phyloP scores from a whole-genome alignment of 2,329 filamentous ascomycete species.

The Calonectria hawksworthii region DNA sequence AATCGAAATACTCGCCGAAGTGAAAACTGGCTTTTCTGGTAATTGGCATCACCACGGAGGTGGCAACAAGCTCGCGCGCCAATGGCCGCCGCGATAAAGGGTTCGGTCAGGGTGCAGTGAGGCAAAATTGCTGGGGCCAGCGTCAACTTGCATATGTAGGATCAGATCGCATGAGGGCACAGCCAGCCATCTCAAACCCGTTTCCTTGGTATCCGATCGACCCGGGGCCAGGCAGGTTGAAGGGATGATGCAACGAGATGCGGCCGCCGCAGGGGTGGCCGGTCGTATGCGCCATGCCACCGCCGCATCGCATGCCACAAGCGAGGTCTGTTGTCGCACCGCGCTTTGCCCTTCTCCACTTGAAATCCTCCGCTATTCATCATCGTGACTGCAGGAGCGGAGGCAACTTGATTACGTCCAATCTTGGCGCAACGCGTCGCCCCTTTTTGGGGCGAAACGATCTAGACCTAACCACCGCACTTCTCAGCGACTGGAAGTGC shows the following conservation, averaged over 20 bases:
- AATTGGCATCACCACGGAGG: neutral
- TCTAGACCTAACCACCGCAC: neutral
- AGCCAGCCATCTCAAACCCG: neutral
- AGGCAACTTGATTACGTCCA: neutral
- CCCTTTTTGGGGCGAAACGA: neutral
- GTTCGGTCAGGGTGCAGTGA: neutral
- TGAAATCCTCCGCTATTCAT: neutral
- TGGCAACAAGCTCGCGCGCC: neutral
- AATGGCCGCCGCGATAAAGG: constrained; percentile 7
- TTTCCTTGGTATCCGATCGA: constrained; percentile 19
- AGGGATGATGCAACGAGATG: neutral
- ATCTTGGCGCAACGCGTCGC: neutral
- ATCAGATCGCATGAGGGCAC: constrained; percentile 14
- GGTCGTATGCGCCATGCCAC: neutral
- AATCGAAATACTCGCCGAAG: neutral
- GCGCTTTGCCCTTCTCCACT: constrained; percentile 10
- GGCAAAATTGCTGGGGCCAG: constrained; percentile 5
- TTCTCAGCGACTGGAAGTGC: neutral
- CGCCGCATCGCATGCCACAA: neutral
- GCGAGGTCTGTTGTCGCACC: constrained; percentile 13
- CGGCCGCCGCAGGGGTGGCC: constrained; percentile 13
- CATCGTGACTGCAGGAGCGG: neutral
- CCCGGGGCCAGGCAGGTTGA: constrained; percentile 2
- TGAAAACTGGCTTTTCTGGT: neutral
- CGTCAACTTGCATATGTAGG: constrained; percentile 26